Evolutionary conservation across 768 basidiomycete genomes (phyloP).

Genomic region (Candolleomyces eurysporus): DNA sequence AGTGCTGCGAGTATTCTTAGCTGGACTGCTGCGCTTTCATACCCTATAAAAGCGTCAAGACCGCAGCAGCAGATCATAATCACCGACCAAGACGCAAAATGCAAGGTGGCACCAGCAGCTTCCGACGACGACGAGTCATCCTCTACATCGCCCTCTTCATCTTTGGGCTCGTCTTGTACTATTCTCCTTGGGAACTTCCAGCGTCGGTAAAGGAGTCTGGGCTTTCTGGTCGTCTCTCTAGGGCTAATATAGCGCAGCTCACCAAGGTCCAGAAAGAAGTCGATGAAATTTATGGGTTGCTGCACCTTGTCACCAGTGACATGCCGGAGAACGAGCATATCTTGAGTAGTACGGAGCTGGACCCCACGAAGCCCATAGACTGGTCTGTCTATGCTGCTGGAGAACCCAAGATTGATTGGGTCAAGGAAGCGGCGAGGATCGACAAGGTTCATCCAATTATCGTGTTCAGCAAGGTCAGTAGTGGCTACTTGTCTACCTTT

Average conservation of each 20-base stretch:
- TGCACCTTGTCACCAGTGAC: slow-evolving; percentile 57
- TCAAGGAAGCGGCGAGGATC: slow-evolving; percentile 38
- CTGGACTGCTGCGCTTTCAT: background rate
- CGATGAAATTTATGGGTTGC: slow-evolving; percentile 69
- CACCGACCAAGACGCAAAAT: background rate
- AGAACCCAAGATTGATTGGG: slow-evolving; percentile 43
- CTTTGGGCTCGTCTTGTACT: slow-evolving; percentile 36
- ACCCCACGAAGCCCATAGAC: slow-evolving; percentile 47
- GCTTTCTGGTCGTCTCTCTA: slow-evolving; percentile 30
- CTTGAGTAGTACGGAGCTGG: slow-evolving; percentile 38
- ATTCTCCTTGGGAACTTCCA: slow-evolving; percentile 42
- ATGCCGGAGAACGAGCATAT: slow-evolving; percentile 34
- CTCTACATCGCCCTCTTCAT: slow-evolving; percentile 34
- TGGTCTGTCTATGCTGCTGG: slow-evolving; percentile 55
- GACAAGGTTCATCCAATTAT: slow-evolving; percentile 59
- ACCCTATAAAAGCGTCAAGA: background rate
- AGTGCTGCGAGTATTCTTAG: too few relatives aligned
- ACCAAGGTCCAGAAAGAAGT: slow-evolving; percentile 31
- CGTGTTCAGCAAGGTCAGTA: slow-evolving; percentile 77
- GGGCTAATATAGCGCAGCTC: slow-evolving; percentile 38
- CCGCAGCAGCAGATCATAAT: background rate
- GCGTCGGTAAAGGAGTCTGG: slow-evolving; percentile 31
- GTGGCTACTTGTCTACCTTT: background rate
- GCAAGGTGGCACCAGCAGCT: background rate
- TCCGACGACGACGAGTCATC: slow-evolving; percentile 35